Evolutionary conservation across 106 monocot species (phyloP), one percentile per base, ranked within the genome.

Genomic region (Amphibolis antarctica): DNA sequence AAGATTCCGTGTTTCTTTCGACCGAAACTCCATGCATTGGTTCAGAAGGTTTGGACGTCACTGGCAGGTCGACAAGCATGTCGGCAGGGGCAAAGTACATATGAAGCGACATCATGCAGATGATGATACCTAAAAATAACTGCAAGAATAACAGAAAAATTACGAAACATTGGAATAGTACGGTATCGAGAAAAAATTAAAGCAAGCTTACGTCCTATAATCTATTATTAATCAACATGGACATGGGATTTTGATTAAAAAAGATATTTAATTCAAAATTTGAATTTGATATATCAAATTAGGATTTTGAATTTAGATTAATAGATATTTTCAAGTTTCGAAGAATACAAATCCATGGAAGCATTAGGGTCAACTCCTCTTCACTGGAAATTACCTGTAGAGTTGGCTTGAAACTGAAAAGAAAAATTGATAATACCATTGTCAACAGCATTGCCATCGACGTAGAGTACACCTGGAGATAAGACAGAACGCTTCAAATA

Each of bases 81-180:
- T 79, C 77, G 17, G 71, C 76, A 55, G 96, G 96, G 46, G 86
- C 81, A 57, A 96, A 96, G 69, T 96, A 96, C 96, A 96, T 79
- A 44, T 96, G 89, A 71, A 96, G 62, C 25, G 96, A 96, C 76
- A 96, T 84, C 80, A 90, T 90, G 78, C 96, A 96, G 75, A 96
- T 86, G 44, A 90, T 62, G 62, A 96, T 90, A 58, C 96, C 96
- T 62, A 96, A 62, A 58, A 96, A 84, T 54, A 96, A 82, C 96
- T 96, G 84, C 66, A 79, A 73, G 21, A 24, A 67, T 56, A 52
- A 53, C 66, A 9, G 17, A 64, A 29, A 22, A 23, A 49, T 12
- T 22, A 43, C 22, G 63, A 14, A 60, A 0, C 19, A 29, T n/a
- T n/a, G n/a, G n/a, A n/a, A n/a, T n/a, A n/a, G n/a, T n/a, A n/a